A percentile compares a stretch with the other conserved stretches of the same genome.
These are phyloP conservation scores for Chlorella sp. DNA, from an alignment of 139 green algal species.

Conservation along the genomic window DNA sequence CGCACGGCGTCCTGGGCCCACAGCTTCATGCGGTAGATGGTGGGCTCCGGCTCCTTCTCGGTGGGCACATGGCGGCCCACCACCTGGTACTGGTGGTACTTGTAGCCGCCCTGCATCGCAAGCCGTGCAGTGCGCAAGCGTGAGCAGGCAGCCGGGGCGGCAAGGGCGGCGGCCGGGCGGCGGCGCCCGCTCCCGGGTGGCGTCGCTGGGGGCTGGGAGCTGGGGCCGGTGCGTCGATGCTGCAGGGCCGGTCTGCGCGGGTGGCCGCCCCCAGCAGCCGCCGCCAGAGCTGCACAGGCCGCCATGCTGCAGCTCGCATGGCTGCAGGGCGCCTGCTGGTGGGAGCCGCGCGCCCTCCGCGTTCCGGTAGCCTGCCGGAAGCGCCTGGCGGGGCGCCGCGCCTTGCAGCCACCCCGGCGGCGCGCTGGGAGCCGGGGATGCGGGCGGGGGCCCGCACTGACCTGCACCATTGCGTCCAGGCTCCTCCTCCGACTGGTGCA, in stretches of 20 bases:
- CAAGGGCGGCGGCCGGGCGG: too few species aligned
- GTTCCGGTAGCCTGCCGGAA: too few species aligned
- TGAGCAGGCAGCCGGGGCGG: not conserved
- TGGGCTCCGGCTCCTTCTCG: slow-evolving; percentile 83
- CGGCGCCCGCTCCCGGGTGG: not conserved
- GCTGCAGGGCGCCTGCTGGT: too few species aligned
- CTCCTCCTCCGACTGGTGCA: not conserved
- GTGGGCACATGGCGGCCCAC: slow-evolving; percentile 97
- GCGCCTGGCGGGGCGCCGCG: too few species aligned
- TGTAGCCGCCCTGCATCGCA: slow-evolving; percentile 77
- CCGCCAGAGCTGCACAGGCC: too few species aligned
- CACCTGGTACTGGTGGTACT: slow-evolving; percentile 99
- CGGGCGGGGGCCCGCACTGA: not conserved
- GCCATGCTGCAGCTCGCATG: too few species aligned
- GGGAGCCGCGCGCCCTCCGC: too few species aligned
- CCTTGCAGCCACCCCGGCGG: too few species aligned
- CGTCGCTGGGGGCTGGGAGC: not conserved
- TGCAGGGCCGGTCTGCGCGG: too few species aligned
- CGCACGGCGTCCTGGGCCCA: slow-evolving; percentile 93
- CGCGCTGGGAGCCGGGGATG: too few species aligned
- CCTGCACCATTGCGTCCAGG: not conserved
- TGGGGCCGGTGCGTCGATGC: not conserved
- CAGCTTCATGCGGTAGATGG: slow-evolving; percentile 99
- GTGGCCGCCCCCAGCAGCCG: too few species aligned
- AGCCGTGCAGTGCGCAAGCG: not conserved